Evolutionary conservation across 768 basidiomycete species (phyloP), one percentile per base, ranked within the genome.

Genomic region (Rhodocollybia butyracea): DNA sequence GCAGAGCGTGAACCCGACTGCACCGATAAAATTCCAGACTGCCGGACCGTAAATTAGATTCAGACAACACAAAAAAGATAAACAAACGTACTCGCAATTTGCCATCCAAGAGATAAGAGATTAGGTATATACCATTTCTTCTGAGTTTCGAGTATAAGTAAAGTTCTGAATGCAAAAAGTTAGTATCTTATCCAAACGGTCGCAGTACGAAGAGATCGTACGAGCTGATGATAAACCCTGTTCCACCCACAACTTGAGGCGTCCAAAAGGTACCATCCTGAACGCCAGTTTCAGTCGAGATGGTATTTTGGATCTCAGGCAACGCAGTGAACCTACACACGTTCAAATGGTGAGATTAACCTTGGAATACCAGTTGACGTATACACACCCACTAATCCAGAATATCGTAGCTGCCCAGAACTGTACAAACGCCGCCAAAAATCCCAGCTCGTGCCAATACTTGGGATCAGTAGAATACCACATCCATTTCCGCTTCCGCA

Each of bases 1-100:
- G 56, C 80, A 85, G 1, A 82, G 65, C 21, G 74, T 76, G 70
- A 85, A 86, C 4, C 84, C 84, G 5, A 82, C 56, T 0, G 75
- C 78, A 12, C 85, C 84, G 24, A 85, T 63, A 24, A 83, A 71
- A 60, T 86, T 86, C 84, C 83, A 85, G 32, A 84, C 77, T 70
- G 43, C 24, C 31, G 5, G 22, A n/a, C n/a, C n/a, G n/a, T n/a
- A n/a, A n/a, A n/a, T 57, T 11, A 30, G 27, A 32, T 7, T 32
- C 43, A 24, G 24, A 42, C 47, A 31, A 54, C 10, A 47, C 55
- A 40, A 38, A 29, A 19, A 48, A 13, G 17, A 24, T 19, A 22
- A 11, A 46, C 26, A 52, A 6, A 60, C 68, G 39, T 60, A 74
- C 76, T 64, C 41, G 77, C 75, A 40, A 80, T 74, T 42, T 80